These are phyloP conservation scores for Aureobasidium lini DNA, from an alignment of 2,329 filamentous ascomycete genomes.

Conservation along the genomic window DNA sequence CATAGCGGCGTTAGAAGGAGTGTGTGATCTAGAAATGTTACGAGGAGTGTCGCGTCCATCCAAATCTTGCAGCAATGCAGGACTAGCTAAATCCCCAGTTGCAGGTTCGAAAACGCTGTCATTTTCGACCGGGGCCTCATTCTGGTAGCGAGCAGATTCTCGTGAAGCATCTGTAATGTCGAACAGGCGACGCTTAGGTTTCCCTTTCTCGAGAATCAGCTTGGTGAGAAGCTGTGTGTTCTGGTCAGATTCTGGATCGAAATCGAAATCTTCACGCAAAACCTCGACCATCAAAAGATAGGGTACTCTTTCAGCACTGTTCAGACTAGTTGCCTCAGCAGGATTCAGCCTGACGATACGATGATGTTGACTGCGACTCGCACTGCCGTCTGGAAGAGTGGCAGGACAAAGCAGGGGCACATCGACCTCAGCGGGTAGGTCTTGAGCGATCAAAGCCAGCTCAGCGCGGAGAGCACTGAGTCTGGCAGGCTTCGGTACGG, in stretches of 20 bases:
- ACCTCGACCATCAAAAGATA: slow-evolving; percentile 82
- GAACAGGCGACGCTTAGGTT: slow-evolving; percentile 44
- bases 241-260: slow-evolving; percentile 65
- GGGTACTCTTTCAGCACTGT: slow-evolving; percentile 79
- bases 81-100: slow-evolving; percentile 69
- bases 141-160: slow-evolving; percentile 31
- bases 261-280: slow-evolving; percentile 72
- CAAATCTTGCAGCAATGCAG: slow-evolving; percentile 56
- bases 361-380: slow-evolving; percentile 69
- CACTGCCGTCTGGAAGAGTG: slow-evolving; percentile 63
- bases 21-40: slow-evolving; percentile 13
- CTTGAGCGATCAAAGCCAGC: slow-evolving; percentile 70
- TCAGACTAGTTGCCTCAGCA: slow-evolving; percentile 74
- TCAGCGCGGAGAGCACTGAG: slow-evolving; percentile 75
- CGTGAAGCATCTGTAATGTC: slow-evolving; percentile 56
- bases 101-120: slow-evolving; percentile 82
- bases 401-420: slow-evolving; percentile 76
- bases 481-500: slow-evolving; percentile 72
- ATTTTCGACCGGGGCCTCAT: slow-evolving; percentile 36
- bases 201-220: slow-evolving; percentile 59
- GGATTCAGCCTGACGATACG: slow-evolving; percentile 77
- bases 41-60: slow-evolving; percentile 40
- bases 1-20: slow-evolving; percentile 17
- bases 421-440: slow-evolving; percentile 75
- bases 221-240: slow-evolving; percentile 61